phyloP scores from a whole-genome alignment of 768 basidiomycete genomes.

The Amanita inopinata region DNA sequence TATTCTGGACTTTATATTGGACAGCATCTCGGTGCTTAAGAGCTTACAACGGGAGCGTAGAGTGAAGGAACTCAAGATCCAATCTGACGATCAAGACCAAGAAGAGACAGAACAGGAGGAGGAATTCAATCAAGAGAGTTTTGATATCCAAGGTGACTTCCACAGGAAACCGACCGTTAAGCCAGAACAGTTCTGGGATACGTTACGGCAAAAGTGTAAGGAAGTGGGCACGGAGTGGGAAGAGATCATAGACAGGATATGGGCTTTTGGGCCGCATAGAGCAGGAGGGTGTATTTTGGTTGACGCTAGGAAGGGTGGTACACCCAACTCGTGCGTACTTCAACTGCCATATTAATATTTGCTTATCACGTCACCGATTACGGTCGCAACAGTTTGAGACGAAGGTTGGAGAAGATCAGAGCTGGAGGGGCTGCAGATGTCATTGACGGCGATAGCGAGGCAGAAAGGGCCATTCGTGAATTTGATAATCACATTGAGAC shows the following conservation, averaged over 20 bases:
- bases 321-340: constrained; percentile 46
- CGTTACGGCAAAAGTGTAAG: constrained; percentile 51
- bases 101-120: constrained; percentile 14
- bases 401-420: constrained; percentile 34
- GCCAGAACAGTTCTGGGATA: constrained; percentile 75
- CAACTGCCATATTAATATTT: constrained; percentile 1
- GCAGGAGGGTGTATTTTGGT: constrained; percentile 83
- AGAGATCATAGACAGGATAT: constrained; percentile 58
- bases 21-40: constrained; percentile 58
- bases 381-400: constrained; percentile 35
- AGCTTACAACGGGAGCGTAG: constrained; percentile 42
- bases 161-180: constrained; percentile 52
- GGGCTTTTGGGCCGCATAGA: constrained; percentile 88
- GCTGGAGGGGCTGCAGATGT: constrained; percentile 21
- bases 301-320: constrained; percentile 47
- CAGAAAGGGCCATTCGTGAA: constrained; percentile 25
- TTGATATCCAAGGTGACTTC: constrained; percentile 47
- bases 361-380: constrained; percentile 1
- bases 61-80: constrained; percentile 18
- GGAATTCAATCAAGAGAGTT: constrained; percentile 29
- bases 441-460: constrained; percentile 20
- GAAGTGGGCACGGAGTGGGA: constrained; percentile 83
- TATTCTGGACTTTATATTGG: constrained; percentile 68
- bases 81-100: constrained; percentile 19
- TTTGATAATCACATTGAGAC: constrained; percentile 83